A percentile compares a stretch with the other conserved stretches of the same genome.
phyloP scores from a whole-genome alignment of 352 stramenopile species.

The Pilasporangium apinafurcum region DNA sequence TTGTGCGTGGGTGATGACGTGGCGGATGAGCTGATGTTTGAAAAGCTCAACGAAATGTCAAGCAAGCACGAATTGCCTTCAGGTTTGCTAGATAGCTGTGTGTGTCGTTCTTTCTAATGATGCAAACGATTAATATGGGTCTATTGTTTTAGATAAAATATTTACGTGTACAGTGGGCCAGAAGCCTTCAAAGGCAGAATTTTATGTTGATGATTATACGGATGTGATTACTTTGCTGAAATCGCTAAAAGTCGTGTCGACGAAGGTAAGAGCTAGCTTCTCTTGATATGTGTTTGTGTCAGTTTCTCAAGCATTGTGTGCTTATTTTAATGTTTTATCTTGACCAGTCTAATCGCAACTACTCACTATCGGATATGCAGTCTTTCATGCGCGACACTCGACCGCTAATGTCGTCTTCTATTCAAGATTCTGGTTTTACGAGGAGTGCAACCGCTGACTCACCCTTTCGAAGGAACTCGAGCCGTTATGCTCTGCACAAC shows the following conservation, averaged over 20 bases:
- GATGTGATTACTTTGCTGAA: conserved; percentile 92
- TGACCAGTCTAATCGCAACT: conserved; percentile 80
- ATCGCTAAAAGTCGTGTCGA: conserved; percentile 64
- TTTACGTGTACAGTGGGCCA: conserved; percentile 97
- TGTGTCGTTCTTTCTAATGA: not conserved
- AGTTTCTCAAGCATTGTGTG: not conserved
- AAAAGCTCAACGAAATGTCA: conserved; percentile 55
- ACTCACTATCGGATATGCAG: conserved; percentile 83
- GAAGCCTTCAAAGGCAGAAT: conserved; percentile 95
- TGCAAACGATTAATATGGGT: conserved; percentile 3
- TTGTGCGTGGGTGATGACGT: conserved; percentile 97
- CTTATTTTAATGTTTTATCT: no score
- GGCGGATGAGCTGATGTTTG: conserved; percentile 98
- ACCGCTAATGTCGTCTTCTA: conserved; percentile 44
- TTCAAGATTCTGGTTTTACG: conserved; percentile 21
- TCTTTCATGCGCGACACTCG: conserved; percentile 54
- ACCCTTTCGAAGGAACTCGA: conserved; percentile 44
- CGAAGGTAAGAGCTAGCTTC: conserved; percentile 56
- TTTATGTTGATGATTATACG: conserved; percentile 95
- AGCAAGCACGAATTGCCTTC: conserved; percentile 24
- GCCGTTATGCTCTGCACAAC: conserved; percentile 44
- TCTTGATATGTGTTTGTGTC: not conserved
- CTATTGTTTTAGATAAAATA: conserved; percentile 61
- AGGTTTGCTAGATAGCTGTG: conserved; percentile 24
- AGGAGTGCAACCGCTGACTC: conserved; percentile 36